A percentile compares a stretch with the other conserved stretches of the same genome.
Evolutionary conservation across 345 rosid genomes (phyloP).

Genomic region (Hypericum perforatum): DNA sequence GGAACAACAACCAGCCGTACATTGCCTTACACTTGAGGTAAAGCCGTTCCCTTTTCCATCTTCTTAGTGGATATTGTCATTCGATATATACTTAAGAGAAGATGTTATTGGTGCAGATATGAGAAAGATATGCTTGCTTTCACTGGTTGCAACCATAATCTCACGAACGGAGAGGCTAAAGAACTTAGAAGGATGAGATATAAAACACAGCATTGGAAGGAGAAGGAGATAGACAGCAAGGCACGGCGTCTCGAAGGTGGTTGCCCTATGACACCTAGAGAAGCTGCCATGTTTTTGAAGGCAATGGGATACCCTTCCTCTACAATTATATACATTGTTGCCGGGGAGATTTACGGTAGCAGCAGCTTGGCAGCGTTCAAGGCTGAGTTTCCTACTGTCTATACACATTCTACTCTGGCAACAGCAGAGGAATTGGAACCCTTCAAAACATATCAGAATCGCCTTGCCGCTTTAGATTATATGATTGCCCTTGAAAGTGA

Average conservation of each 20-base stretch:
- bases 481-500: no score
- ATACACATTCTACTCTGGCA: no score
- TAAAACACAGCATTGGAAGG: slow-evolving; percentile 83
- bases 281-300: slow-evolving; percentile 86
- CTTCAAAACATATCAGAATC: no score
- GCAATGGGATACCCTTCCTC: slow-evolving; percentile 86
- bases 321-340: no score
- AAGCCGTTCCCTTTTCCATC: not conserved
- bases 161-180: slow-evolving; percentile 56
- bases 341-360: no score
- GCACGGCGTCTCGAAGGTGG: slow-evolving; percentile 72
- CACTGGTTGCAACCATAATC: slow-evolving; percentile 95
- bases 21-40: slow-evolving; percentile 90
- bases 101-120: slow-evolving; percentile 40
- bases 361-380: no score
- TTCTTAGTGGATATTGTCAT: not conserved
- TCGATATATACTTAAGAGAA: not conserved
- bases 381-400: no score
- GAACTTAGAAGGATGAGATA: slow-evolving; percentile 80
- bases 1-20: slow-evolving; percentile 57
- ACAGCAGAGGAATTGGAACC: no score
- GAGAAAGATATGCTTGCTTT: slow-evolving; percentile 99
- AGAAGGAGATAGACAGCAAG: slow-evolving; percentile 77
- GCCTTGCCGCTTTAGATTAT: no score
- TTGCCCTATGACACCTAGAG: slow-evolving; percentile 97